Conservation (phyloP, 1,284 basidiomycete species). For the Thelephora terrestris region DNA sequence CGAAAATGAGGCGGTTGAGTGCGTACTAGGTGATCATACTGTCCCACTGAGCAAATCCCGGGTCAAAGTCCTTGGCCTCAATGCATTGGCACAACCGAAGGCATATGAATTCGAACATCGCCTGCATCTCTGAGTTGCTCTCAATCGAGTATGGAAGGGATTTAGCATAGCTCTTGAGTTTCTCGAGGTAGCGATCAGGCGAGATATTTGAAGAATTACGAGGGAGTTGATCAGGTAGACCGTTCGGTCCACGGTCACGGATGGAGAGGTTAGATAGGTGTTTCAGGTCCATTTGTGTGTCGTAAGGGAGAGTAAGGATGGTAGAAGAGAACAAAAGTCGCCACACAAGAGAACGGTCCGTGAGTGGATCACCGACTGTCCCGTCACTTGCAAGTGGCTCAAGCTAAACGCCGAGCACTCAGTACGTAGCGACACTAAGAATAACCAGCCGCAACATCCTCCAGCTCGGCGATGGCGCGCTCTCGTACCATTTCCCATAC, state of each 20-base stretch:
- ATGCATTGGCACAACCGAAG: constrained; percentile 63
- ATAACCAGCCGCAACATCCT: constrained; percentile 43
- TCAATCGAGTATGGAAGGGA: constrained; percentile 79
- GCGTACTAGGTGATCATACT: constrained; percentile 61
- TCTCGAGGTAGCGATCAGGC: constrained; percentile 41
- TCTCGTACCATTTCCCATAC: constrained; percentile 68
- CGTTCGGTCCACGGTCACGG: constrained; percentile 27
- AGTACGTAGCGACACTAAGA: not conserved
- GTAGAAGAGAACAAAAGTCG: constrained; percentile 4
- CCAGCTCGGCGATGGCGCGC: constrained; percentile 62
- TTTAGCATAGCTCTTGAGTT: constrained; percentile 48
- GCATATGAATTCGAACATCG: constrained; percentile 70
- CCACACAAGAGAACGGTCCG: not conserved
- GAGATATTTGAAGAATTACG: constrained; percentile 17
- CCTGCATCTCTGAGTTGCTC: constrained; percentile 70
- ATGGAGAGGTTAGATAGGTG: constrained; percentile 37
- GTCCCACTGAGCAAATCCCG: constrained; percentile 72
- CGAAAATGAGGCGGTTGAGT: constrained; percentile 19
- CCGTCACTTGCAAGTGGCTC: not conserved
- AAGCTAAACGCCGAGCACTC: not conserved
- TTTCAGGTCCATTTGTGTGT: constrained; percentile 34
- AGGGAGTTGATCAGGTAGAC: constrained; percentile 6
- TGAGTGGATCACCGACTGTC: not conserved
- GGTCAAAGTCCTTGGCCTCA: constrained; percentile 72
- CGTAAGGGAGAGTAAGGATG: constrained; percentile 4